These are phyloP conservation scores for Linderniella brevidens DNA, from an alignment of 257 asterid genomes.

Conservation along the genomic window DNA sequence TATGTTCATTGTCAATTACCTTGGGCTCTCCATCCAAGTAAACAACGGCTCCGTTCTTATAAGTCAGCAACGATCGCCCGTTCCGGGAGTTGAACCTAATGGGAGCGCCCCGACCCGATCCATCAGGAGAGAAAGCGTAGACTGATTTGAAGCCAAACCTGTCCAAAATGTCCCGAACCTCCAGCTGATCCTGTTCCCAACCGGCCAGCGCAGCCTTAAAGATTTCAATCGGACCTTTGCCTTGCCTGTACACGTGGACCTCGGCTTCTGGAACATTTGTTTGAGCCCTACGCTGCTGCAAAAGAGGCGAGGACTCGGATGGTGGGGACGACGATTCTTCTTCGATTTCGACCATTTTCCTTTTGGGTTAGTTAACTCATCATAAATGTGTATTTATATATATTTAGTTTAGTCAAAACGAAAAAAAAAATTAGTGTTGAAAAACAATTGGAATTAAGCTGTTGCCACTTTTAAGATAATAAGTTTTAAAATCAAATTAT, in stretches of 20 bases:
- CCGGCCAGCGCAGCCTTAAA: conserved; percentile 37
- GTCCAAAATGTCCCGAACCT: conserved; percentile 58
- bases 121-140: conserved; percentile 39
- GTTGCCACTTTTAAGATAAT: too few relatives aligned
- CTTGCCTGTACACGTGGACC: conserved; percentile 47
- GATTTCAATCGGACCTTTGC: conserved; percentile 71
- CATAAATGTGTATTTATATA: too few relatives aligned
- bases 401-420: too few relatives aligned
- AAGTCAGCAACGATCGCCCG: conserved; percentile 62
- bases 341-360: too few relatives aligned
- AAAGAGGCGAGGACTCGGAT: too few relatives aligned
- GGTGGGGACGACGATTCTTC: too few relatives aligned
- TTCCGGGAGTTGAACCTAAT: conserved; percentile 59
- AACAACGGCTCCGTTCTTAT: conserved; percentile 48
- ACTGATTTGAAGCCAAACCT: conserved; percentile 49
- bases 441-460: too few relatives aligned
- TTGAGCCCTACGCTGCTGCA: background rate
- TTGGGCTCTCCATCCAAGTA: conserved; percentile 69
- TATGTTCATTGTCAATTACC: conserved; percentile 17
- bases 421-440: too few relatives aligned
- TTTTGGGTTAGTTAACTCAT: too few relatives aligned
- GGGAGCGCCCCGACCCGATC: conserved; percentile 55
- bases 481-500: too few relatives aligned
- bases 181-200: conserved; percentile 82
- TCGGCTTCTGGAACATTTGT: conserved; percentile 67